Base-by-base conservation (phyloP, 345 rosid species). In the Pseudoturritis turrita region DNA sequence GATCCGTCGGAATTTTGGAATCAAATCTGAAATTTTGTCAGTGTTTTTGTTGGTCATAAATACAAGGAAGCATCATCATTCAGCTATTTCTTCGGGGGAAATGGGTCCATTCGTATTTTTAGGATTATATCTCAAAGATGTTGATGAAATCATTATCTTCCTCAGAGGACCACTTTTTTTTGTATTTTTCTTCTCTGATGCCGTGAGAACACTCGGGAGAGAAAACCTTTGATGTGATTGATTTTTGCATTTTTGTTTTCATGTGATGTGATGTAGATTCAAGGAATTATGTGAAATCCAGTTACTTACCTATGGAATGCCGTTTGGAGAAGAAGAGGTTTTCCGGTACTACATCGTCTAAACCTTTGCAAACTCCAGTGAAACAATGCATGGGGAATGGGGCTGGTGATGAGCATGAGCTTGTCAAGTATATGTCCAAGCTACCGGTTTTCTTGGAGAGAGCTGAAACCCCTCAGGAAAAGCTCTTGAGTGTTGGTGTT, bases 391-490 rank as follows among this genome's bases (percentile, higher is more conserved):
- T 46, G 13, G 25, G 64, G 65, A 76, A 72, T 62, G 61, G 62
- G 39, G 25, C 45, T 22, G 56, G 26, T 6, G 71, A 68, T 46
- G 96, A 88, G 65, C 86, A 80, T 15, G 99, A 91, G 87, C 87
- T 91, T 64, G 91, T 95, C 19, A 91, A 86, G 86, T 85, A 87
- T 77, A 91, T 95, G 99, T 89, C 97, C 0, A 83, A 84, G 53
- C 71, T 95, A 80, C 97, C 99, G 4, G 83, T 83, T 82, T 95
- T 82, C 85, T 81, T 91, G 74, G 88, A 86, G 87, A 80, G 78
- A 79, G 78, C 88, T 51, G 82, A 79, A 72, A 74, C 76, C 2
- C 81, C 66, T 35, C 77, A 81, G 57, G 97, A 88, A 52, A 88
- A 80, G 54, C 81, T 83, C 68, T 77, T 89, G 73, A 91, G 83